phyloP scores from a whole-genome alignment of 768 basidiomycete genomes.

The Austroboletus eburneus region DNA sequence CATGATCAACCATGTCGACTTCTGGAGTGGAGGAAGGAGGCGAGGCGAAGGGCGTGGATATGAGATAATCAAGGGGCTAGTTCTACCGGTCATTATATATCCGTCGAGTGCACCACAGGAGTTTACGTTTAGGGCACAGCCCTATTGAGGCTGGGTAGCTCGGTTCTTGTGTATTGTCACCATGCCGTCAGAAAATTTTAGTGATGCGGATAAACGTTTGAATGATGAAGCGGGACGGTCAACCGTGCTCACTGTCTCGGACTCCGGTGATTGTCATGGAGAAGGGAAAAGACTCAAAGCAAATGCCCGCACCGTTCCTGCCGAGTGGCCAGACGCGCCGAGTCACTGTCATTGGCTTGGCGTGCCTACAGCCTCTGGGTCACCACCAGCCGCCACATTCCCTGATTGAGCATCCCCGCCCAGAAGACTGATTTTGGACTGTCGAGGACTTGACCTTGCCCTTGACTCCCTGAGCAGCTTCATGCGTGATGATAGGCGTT shows the following conservation, averaged over 20 bases:
- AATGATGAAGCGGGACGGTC: too few relatives aligned
- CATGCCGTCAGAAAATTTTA: too few relatives aligned
- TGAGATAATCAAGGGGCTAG: neutral
- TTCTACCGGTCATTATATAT: neutral
- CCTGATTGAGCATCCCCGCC: neutral
- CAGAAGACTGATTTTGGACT: neutral
- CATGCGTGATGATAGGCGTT: neutral
- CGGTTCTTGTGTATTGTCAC: too few relatives aligned
- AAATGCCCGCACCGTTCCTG: neutral
- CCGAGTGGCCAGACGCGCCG: neutral
- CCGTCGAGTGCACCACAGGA: neutral
- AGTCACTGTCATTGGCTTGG: neutral
- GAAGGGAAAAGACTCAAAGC: neutral
- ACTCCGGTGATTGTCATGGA: conserved; percentile 10
- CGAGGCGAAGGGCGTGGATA: neutral
- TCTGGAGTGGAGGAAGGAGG: neutral
- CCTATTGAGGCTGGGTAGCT: neutral
- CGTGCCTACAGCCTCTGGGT: neutral
- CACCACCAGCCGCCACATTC: neutral
- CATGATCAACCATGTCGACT: conserved; percentile 10
- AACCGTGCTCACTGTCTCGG: too few relatives aligned
- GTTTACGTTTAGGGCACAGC: neutral
- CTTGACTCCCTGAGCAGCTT: neutral
- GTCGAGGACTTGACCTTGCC: neutral
- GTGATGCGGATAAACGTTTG: conserved; percentile 15